Conservation (phyloP, 2,329 filamentous ascomycete species). For the Cladobotryum protrusum region DNA sequence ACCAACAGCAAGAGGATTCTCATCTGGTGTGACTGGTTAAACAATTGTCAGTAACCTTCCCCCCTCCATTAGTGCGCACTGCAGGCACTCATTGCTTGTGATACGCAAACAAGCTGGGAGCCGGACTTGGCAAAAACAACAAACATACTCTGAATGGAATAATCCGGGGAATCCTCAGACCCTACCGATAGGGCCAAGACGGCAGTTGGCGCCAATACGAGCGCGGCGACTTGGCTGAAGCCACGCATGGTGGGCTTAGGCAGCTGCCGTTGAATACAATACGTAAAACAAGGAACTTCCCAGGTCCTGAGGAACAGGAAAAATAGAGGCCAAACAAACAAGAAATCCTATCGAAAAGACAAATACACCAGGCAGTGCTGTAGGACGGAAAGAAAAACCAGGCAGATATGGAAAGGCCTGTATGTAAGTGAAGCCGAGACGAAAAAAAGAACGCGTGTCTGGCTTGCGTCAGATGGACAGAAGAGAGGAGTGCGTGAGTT, state of each 20-base stretch:
- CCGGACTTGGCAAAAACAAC: neutral
- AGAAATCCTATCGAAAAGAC: no score
- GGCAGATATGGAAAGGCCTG: no score
- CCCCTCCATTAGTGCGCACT: neutral
- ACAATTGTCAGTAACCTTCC: neutral
- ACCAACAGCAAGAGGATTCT: neutral
- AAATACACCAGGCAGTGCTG: no score
- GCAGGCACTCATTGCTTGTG: neutral
- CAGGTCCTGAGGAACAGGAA: no score
- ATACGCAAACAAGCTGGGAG: neutral
- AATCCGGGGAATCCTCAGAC: neutral
- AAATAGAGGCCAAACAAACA: neutral
- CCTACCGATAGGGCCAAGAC: slow-evolving; percentile 4
- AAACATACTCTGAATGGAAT: slow-evolving; percentile 1
- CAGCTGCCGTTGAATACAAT: neutral
- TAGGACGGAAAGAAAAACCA: no score
- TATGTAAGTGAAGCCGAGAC: no score
- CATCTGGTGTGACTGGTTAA: neutral
- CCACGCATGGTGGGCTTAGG: slow-evolving; percentile 8
- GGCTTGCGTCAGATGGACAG: no score
- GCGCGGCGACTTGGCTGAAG: slow-evolving; percentile 6
- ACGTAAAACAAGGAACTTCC: neutral
- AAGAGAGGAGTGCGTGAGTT: no score
- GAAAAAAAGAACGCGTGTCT: no score
- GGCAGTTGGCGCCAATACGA: slow-evolving; percentile 6